Evolutionary conservation across 176 grass and related monocot species (phyloP).

Genomic region (Eleusine indica): DNA sequence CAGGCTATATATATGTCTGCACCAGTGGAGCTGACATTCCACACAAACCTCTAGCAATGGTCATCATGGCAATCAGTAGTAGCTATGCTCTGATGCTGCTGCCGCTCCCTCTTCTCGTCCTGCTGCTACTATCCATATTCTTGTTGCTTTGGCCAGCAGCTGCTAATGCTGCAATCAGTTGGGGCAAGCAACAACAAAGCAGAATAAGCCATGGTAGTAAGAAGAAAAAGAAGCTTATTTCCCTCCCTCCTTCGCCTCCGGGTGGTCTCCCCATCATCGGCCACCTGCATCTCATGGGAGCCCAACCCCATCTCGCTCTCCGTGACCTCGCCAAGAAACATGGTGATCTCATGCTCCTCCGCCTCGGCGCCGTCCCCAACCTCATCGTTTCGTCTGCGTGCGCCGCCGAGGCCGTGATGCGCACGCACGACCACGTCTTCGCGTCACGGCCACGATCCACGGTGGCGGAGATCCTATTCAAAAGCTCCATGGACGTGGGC

Average conservation of each 20-base stretch:
- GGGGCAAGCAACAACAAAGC: too few species aligned
- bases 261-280: conserved; percentile 33
- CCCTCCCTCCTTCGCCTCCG: conserved; percentile 37
- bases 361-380: conserved; percentile 42
- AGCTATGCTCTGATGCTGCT: not conserved
- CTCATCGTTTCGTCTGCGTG: conserved; percentile 44
- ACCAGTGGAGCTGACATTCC: too few species aligned
- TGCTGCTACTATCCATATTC: not conserved
- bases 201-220: not conserved
- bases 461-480: conserved; percentile 9
- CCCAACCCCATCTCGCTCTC: conserved; percentile 37
- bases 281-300: conserved; percentile 39
- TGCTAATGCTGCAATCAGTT: not conserved
- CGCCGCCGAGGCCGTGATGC: conserved; percentile 38
- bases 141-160: not conserved
- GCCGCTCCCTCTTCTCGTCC: not conserved
- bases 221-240: too few species aligned
- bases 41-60: not conserved
- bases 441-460: conserved; percentile 40
- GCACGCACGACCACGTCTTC: conserved; percentile 46
- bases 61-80: not conserved
- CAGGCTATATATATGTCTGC: too few species aligned
- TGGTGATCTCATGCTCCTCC: conserved; percentile 40
- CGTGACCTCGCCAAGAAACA: conserved; percentile 22
- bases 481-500: conserved; percentile 31